Evolutionary conservation across 495 filamentous ascomycete species (phyloP).

Genomic region (Acidomyces sp.): DNA sequence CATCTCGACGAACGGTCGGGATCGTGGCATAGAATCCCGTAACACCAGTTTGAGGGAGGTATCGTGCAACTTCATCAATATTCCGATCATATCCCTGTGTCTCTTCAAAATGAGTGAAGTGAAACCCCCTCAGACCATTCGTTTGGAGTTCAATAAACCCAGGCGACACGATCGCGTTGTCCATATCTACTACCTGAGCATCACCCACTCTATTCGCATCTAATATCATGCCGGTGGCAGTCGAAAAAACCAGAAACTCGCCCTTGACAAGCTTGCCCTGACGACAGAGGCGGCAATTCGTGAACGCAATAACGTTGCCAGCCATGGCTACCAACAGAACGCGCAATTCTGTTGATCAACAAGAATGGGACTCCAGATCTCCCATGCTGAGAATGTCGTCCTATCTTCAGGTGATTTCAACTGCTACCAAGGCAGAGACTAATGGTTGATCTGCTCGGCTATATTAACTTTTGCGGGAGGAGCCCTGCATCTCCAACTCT

Average conservation of each 20-base stretch:
- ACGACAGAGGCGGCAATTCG: conserved; percentile 32
- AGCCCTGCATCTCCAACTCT: too few species aligned
- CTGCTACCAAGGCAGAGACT: too few species aligned
- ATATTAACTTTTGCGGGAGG: too few species aligned
- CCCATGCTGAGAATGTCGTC: too few species aligned
- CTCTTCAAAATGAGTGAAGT: conserved; percentile 31
- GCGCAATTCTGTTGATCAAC: too few species aligned
- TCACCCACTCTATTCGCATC: conserved; percentile 31
- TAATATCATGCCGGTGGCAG: conserved; percentile 28
- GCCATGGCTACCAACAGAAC: too few species aligned
- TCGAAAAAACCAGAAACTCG: conserved; percentile 27
- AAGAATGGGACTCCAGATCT: too few species aligned
- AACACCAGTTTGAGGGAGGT: conserved; percentile 30
- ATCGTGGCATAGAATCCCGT: conserved; percentile 33
- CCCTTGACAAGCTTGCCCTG: conserved; percentile 29
- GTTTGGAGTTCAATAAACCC: conserved; percentile 33
- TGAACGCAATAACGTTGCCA: conserved; percentile 25
- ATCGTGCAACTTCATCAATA: conserved; percentile 24
- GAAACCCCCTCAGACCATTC: conserved; percentile 31
- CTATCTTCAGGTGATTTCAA: too few species aligned
- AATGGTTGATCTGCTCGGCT: too few species aligned
- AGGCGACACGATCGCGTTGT: conserved; percentile 30
- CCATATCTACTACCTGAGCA: conserved; percentile 29
- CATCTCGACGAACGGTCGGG: conserved; percentile 27
- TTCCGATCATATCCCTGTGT: conserved; percentile 23